Evolutionary conservation across 495 filamentous ascomycete genomes (phyloP), one percentile per base, ranked within the genome.

Genomic region (Evernia prunastri): DNA sequence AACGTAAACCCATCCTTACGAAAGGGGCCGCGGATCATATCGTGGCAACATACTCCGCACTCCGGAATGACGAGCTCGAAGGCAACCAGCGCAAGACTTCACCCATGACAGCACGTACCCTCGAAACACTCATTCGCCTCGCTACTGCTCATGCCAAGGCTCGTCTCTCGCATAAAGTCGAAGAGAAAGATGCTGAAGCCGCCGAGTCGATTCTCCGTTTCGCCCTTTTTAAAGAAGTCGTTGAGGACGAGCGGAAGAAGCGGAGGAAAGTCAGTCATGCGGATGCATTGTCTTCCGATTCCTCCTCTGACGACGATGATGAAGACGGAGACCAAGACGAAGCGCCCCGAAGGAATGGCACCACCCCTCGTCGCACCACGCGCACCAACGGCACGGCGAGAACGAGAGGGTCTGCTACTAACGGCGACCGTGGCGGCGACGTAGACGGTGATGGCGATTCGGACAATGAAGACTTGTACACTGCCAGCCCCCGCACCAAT

Each of bases 61-160:
- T 99, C 12, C 84, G 94, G 57, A 99, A 99, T 73, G 95, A 99
- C 69, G 94, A 97, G 72, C 84, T 99, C 72, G 89, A 93, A 68
- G 89, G 90, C 57, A 96, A 94, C 74, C 89, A 96, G 75, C 86
- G 94, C 67, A 89, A 91, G 69, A 99, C 94, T 0, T 90, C 86
- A 9, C 92, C 94, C 27, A 92, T 99, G 81, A 99, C 94, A 10
- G 91, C 96, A 15, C 92, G 94, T 87, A 96, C 93, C 6, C 84
- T 97, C 23, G 94, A 99, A 76, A 99, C 94, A 0, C 81, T 99
- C 53, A 97, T 99, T 73, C 94, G 94, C 86, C 81, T 99, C 3
- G 88, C 95, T 17, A 97, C 94, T 11, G 94, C 94, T 11, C 94
- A 99, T 70, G 95, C 94, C 59, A 99, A 99, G 77, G 82, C 92